Conservation (phyloP, 768 basidiomycete genomes). For the Boletellus emodensis region DNA sequence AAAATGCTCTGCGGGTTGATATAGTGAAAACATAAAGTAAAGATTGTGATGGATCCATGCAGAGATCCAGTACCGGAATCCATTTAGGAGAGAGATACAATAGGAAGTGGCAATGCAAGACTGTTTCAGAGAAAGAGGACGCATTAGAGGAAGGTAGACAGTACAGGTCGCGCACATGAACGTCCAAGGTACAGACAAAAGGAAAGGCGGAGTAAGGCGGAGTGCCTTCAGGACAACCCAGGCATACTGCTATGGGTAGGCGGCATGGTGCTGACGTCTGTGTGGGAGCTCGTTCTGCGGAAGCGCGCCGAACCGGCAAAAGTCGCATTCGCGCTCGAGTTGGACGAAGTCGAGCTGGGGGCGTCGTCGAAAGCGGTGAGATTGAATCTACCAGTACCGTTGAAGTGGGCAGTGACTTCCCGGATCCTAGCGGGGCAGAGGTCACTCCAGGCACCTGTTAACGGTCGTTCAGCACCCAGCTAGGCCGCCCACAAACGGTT, state of each 20-base stretch:
- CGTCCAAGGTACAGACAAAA: not conserved
- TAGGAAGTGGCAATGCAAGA: too few relatives aligned
- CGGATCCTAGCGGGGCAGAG: conserved; percentile 18
- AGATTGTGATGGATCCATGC: too few relatives aligned
- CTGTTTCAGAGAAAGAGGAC: too few relatives aligned
- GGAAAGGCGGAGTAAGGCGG: not conserved
- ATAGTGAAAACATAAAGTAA: too few relatives aligned
- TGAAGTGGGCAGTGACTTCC: conserved; percentile 17
- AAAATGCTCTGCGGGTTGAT: too few relatives aligned
- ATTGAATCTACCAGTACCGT: conserved; percentile 17
- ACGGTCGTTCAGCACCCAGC: not conserved
- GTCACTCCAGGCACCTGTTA: conserved; percentile 16
- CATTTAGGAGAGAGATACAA: too few relatives aligned
- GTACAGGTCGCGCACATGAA: not conserved
- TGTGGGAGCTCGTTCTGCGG: conserved; percentile 4
- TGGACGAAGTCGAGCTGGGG: not conserved
- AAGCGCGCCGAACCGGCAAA: not conserved
- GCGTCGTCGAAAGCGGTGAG: conserved; percentile 10
- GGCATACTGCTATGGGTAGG: conserved; percentile 10
- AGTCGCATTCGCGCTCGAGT: not conserved
- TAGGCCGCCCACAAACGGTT: not conserved
- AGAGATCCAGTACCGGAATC: too few relatives aligned
- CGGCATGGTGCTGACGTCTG: conserved; percentile 19
- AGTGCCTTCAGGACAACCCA: not conserved
- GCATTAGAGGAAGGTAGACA: not conserved